Conservation (phyloP, 139 green algal species). For the Volvox africanus region DNA sequence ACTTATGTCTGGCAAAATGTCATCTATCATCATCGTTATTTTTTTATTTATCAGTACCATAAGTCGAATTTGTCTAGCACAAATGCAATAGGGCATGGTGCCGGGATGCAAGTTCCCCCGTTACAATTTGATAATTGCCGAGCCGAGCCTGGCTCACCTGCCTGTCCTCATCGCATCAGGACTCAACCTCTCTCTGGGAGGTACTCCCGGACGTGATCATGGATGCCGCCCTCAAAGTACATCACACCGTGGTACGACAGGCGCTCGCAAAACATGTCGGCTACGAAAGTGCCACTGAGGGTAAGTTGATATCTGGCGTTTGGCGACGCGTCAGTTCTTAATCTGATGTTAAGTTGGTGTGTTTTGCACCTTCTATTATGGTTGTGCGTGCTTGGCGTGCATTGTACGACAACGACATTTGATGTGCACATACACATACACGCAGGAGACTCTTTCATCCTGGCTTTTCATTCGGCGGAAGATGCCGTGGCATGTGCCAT, state of each 20-base stretch:
- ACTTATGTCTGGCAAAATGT: no score
- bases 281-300: conserved; percentile 42
- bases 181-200: conserved; percentile 29
- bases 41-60: no score
- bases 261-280: conserved; percentile 38
- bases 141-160: no score
- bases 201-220: conserved; percentile 12
- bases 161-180: not conserved
- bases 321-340: not conserved
- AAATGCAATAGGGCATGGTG: no score
- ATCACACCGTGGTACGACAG: conserved; percentile 70
- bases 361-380: no score
- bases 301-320: not conserved
- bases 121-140: no score
- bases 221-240: conserved; percentile 1
- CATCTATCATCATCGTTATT: no score
- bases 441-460: conserved; percentile 12
- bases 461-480: conserved; percentile 1
- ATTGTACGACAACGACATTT: no score
- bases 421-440: not conserved
- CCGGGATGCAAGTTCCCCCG: no score
- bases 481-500: not conserved
- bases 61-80: no score
- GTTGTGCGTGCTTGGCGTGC: no score
- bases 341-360: no score